phyloP scores from a whole-genome alignment of 208 protist species.

The Jaenimonas drosophilae region DNA sequence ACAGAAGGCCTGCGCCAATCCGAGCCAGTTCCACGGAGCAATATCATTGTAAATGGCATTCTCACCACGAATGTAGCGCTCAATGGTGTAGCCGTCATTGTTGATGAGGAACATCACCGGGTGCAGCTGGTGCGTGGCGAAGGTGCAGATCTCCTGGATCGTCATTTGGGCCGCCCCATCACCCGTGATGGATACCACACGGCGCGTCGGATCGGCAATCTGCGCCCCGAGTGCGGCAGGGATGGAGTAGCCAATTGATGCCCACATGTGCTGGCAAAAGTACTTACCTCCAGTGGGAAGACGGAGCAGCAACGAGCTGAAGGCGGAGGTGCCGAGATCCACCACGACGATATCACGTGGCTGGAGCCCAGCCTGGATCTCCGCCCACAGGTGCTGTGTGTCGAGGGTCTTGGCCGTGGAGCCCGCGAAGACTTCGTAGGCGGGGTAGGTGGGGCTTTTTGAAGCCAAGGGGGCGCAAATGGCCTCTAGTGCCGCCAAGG shows the following conservation, averaged over 20 bases:
- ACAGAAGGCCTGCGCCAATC: slow-evolving; percentile 12
- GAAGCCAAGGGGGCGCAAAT: slow-evolving; percentile 16
- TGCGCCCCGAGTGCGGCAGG: slow-evolving; percentile 37
- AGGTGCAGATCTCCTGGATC: slow-evolving; percentile 31
- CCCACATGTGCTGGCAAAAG: slow-evolving; percentile 29
- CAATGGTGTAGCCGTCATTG: slow-evolving; percentile 49
- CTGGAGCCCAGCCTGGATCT: slow-evolving; percentile 23
- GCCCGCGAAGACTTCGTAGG: slow-evolving; percentile 10
- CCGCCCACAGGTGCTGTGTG: slow-evolving; percentile 30
- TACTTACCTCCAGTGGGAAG: slow-evolving; percentile 17
- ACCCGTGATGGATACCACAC: slow-evolving; percentile 30
- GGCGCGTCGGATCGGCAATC: slow-evolving; percentile 25
- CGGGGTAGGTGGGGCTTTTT: too few relatives aligned
- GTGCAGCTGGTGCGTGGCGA: slow-evolving; percentile 11
- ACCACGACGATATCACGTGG: slow-evolving; percentile 33
- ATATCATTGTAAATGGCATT: slow-evolving; percentile 40
- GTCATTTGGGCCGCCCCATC: slow-evolving; percentile 54
- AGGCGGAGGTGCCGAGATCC: slow-evolving; percentile 39
- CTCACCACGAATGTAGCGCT: slow-evolving; percentile 33
- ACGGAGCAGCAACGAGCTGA: slow-evolving; percentile 19
- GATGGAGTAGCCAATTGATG: slow-evolving; percentile 42
- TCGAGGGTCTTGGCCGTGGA: slow-evolving; percentile 11
- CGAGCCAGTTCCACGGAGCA: slow-evolving; percentile 25
- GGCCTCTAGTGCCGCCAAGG: slow-evolving; percentile 22
- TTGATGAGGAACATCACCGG: slow-evolving; percentile 27